Evolutionary conservation across 1,284 basidiomycete genomes (phyloP), one percentile per base, ranked within the genome.

Genomic region (Ceraceosorus guamensis): DNA sequence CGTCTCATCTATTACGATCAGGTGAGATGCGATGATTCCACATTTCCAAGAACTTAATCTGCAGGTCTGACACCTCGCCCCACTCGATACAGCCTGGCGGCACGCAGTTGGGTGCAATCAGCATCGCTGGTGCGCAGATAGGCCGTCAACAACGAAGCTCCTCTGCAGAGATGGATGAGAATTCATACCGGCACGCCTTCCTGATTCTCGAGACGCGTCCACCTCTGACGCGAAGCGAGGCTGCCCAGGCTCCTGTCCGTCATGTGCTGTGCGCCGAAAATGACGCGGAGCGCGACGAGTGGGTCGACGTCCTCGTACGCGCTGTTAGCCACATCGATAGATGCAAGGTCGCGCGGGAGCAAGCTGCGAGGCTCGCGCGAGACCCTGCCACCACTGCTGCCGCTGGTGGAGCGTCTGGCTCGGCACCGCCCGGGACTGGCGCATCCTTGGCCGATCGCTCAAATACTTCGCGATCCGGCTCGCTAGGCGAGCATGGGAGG

Each of bases 251-350:
- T 62, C n/a, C n/a, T n/a, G 83, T 87, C 51, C 82, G 89, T 24
- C 93, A 97, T 75, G 91, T 98, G 34, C 80, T 98, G 4, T 97
- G 93, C 70, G 93, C 93, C 0, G 90, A 95, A 77, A 96, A 88
- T 73, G 93, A 98, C 77, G 79, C 82, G 48, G 91, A 95, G 71
- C 83, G 93, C 43, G 93, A 98, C 74, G 83, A 82, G 56, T 98
- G 93, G 93, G 91, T 97, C 37, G 87, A 92, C 58, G 86, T 91
- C 63, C 84, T 98, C 44, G 89, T 71, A 4, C 58, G 67, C 18
- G 63, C 67, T 46, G 70, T 72, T 44, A 63, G 61, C 30, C 60
- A 63, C 43, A 50, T 68, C 18, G 62, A 69, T 41, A 8, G 37
- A n/a, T n/a, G n/a, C 37, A 41, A n/a, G 37, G 37, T n/a, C 37